phyloP scores from a whole-genome alignment of 2,329 filamentous ascomycete genomes.

The Alternaria brassicae region DNA sequence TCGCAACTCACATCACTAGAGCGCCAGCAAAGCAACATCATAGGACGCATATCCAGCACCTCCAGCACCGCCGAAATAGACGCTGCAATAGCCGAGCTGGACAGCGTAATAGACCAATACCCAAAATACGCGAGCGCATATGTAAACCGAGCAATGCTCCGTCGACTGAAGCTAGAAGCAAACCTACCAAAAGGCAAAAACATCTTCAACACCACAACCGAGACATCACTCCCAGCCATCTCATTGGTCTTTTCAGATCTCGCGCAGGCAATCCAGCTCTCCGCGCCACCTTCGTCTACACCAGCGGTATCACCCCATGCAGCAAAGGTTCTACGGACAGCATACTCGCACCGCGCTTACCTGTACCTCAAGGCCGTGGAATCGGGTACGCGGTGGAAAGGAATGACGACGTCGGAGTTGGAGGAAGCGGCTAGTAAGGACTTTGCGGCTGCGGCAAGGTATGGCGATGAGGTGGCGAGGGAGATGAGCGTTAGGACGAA shows the following conservation, averaged over 20 bases:
- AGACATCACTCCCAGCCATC: slow-evolving; percentile 7
- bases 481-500: slow-evolving; percentile 67
- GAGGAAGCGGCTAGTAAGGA: slow-evolving; percentile 64
- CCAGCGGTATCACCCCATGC: slow-evolving; percentile 65
- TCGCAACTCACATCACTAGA: slow-evolving; percentile 51
- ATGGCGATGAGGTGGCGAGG: slow-evolving; percentile 64
- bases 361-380: slow-evolving; percentile 52
- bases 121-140: slow-evolving; percentile 75
- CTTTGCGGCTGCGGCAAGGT: slow-evolving; percentile 62
- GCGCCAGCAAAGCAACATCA: slow-evolving; percentile 55
- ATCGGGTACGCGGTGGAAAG: slow-evolving; percentile 42
- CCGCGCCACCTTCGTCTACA: slow-evolving; percentile 53
- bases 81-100: slow-evolving; percentile 52
- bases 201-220: slow-evolving; percentile 25
- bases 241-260: slow-evolving; percentile 47
- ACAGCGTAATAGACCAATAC: slow-evolving; percentile 62
- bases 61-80: slow-evolving; percentile 24
- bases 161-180: slow-evolving; percentile 63
- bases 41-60: slow-evolving; percentile 36
- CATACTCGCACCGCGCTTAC: slow-evolving; percentile 72
- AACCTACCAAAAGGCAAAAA: slow-evolving; percentile 9
- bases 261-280: slow-evolving; percentile 62
- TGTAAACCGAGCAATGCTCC: slow-evolving; percentile 76
- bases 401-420: slow-evolving; percentile 50
- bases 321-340: slow-evolving; percentile 70